Evolutionary conservation across 148 eudicot species (phyloP).

Genomic region (Chenopodium quinoa): DNA sequence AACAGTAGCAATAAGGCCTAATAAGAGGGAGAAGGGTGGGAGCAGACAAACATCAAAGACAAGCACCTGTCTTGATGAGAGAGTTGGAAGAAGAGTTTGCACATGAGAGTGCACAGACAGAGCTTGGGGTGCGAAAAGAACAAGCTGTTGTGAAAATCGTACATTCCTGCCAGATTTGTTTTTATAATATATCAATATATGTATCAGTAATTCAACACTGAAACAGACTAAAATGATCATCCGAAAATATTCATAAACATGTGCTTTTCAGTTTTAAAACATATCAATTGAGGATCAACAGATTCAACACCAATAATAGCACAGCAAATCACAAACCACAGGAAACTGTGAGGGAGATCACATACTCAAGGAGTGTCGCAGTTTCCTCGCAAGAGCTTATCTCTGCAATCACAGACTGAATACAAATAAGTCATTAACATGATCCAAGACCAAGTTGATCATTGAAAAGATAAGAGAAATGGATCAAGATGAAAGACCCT

Average conservation of each 20-base stretch:
- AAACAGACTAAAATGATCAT: too few species aligned
- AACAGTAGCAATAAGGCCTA: background rate
- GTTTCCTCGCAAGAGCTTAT: constrained; percentile 87
- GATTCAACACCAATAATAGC: background rate
- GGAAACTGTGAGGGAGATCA: constrained; percentile 20
- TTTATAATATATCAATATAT: constrained; percentile 17
- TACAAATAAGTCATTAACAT: constrained; percentile 27
- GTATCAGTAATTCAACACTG: constrained; percentile 9
- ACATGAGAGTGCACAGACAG: constrained; percentile 89
- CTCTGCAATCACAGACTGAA: constrained; percentile 92
- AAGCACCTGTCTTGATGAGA: constrained; percentile 92
- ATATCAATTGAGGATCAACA: background rate
- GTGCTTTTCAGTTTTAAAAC: too few species aligned
- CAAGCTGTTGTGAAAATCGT: constrained; percentile 95
- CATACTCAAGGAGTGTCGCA: constrained; percentile 92
- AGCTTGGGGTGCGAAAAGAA: constrained; percentile 96
- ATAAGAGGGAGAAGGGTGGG: background rate
- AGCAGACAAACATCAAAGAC: background rate
- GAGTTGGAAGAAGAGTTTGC: constrained; percentile 86
- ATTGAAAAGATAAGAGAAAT: background rate
- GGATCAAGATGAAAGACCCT: background rate
- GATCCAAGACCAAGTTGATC: background rate
- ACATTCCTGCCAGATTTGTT: constrained; percentile 61
- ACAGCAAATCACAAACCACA: constrained; percentile 6
- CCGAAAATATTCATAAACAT: background rate